Evolutionary conservation across 2,329 filamentous ascomycete genomes (phyloP), one percentile per base, ranked within the genome.

Genomic region (Botrytis fabae): DNA sequence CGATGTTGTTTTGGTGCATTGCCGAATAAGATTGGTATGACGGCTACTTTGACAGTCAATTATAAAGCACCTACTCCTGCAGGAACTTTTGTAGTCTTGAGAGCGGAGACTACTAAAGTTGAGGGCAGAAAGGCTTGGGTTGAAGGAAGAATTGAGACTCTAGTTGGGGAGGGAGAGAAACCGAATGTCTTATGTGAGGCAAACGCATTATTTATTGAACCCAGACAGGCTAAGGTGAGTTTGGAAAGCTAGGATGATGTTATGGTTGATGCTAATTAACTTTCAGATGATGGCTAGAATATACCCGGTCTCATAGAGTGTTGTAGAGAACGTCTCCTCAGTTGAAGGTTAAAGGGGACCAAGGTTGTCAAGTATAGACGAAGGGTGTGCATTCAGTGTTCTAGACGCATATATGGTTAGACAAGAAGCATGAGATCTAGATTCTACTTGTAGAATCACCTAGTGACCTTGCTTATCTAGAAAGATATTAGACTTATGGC

Each of bases 41-140:
- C 96, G 59, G 96, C 95, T 69, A 95, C 91, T 80, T 84, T 99
- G 78, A 94, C 88, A 77, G 85, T 92, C 77, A 91, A 97, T 82
- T 99, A 98, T 83, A 90, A 92, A 78, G 90, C 89, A 75, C 96
- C 96, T 7, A 91, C 92, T 62, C 89, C 88, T 78, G 94, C 94
- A 9, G 88, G 89, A 35, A 88, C 88, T 74, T 96, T 92, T 80
- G 85, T 97, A 44, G 93, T 97, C 61, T 83, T 99, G 73, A 87
- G 88, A 75, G 95, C 93, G 6, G 88, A 90, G 80, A 97, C 95
- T 32, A 91, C 89, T 16, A 95, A 92, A 84, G 92, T 95, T 1
- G 94, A 98, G 80, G 95, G 96, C 1, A 87, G 96, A 75, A 98
- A 98, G 85, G 95, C 94, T 20, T 98, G 94, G 94, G 94, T 98